These are phyloP conservation scores for Argentina anserina DNA, from an alignment of 306 rosid species.

Conservation along the genomic window DNA sequence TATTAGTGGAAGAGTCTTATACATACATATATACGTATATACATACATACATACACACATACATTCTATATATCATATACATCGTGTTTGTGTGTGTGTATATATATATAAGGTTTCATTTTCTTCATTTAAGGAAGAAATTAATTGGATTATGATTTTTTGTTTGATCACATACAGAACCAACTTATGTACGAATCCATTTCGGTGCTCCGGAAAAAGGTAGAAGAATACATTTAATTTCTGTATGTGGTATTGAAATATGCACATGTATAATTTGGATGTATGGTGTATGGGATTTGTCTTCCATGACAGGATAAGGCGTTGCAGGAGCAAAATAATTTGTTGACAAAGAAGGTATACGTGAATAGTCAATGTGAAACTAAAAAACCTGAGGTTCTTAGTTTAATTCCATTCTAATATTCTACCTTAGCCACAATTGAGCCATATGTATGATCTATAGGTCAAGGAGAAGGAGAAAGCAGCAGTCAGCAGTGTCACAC, in stretches of 20 bases:
- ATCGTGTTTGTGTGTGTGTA: too few relatives aligned
- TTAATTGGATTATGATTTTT: not conserved
- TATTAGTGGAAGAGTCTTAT: too few relatives aligned
- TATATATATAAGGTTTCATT: too few relatives aligned
- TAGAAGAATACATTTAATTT: not conserved
- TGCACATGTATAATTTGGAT: not conserved
- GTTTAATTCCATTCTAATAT: not conserved
- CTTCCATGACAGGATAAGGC: slow-evolving; percentile 54
- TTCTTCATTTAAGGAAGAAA: not conserved
- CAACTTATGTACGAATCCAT: slow-evolving; percentile 78
- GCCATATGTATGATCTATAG: slow-evolving; percentile 20
- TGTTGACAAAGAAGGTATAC: slow-evolving; percentile 56
- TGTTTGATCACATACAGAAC: slow-evolving; percentile 46
- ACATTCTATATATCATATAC: too few relatives aligned
- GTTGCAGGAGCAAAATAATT: slow-evolving; percentile 66
- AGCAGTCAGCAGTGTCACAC: slow-evolving; percentile 9
- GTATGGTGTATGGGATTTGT: not conserved
- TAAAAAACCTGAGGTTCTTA: not conserved
- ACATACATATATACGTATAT: too few relatives aligned
- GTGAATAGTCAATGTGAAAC: not conserved
- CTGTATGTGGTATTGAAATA: not conserved
- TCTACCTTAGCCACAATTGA: not conserved
- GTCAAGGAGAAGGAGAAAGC: slow-evolving; percentile 68
- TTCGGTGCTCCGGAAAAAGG: slow-evolving; percentile 82
- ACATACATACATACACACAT: too few relatives aligned